These are phyloP conservation scores for Hemisphaericaspora lyxosophila DNA, from an alignment of 1,139 yeast species.

Conservation along the genomic window DNA sequence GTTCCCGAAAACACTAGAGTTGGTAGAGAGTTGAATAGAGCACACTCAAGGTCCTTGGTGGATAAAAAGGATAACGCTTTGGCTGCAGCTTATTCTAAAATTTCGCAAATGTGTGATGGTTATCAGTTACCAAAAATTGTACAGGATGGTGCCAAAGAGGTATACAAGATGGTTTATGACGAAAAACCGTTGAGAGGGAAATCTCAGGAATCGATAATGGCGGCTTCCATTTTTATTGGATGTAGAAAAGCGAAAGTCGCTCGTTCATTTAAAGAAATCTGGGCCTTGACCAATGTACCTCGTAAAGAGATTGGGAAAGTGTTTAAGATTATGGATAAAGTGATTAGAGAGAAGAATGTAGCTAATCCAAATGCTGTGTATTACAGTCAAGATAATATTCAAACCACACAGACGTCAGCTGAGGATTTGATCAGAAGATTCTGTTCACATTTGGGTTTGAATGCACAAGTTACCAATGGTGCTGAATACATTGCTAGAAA, in stretches of 20 bases:
- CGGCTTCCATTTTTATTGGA: constrained; percentile 92
- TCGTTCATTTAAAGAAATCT: constrained; percentile 92
- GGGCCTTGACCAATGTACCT: constrained; percentile 93
- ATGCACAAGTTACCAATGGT: constrained; percentile 83
- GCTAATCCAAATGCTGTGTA: constrained; percentile 41
- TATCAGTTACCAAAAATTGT: constrained; percentile 92
- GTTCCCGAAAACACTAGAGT: constrained; percentile 74
- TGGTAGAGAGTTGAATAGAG: constrained; percentile 85
- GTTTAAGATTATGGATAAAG: constrained; percentile 75
- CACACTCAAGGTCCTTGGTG: constrained; percentile 81
- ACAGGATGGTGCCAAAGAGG: constrained; percentile 97
- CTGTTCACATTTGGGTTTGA: constrained; percentile 90
- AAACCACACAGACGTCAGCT: constrained; percentile 87
- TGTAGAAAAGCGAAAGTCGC: constrained; percentile 94
- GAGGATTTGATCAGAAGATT: constrained; percentile 94
- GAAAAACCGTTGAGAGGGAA: constrained; percentile 86
- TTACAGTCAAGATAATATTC: constrained; percentile 54
- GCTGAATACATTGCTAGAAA: constrained; percentile 90
- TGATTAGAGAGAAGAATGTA: constrained; percentile 66
- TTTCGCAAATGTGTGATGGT: constrained; percentile 96
- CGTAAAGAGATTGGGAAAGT: constrained; percentile 91
- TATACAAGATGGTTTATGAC: constrained; percentile 87
- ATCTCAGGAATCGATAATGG: constrained; percentile 92
- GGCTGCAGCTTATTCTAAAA: constrained; percentile 86
- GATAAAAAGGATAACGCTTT: constrained; percentile 87